phyloP scores from a whole-genome alignment of 2,329 filamentous ascomycete species.

The Cladobotryum mycophilum region DNA sequence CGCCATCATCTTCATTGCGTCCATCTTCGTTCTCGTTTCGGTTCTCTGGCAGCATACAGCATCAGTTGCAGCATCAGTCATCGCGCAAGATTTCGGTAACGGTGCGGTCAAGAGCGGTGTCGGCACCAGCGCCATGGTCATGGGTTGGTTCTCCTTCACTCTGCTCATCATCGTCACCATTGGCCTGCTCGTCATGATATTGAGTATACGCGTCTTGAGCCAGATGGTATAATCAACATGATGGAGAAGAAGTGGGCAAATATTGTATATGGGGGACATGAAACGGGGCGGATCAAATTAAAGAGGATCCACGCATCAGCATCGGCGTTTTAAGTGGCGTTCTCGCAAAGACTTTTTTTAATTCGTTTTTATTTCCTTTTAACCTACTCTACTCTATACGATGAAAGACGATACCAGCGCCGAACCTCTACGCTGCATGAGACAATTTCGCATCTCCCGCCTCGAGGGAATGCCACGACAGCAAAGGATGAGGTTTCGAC shows the following conservation, averaged over 20 bases:
- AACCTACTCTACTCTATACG: no score
- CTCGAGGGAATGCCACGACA: no score
- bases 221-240: slow-evolving; percentile 39
- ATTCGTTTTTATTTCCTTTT: no score
- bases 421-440: no score
- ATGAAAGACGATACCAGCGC: no score
- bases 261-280: background rate
- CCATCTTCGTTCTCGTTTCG: slow-evolving; percentile 66
- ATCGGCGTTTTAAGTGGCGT: slow-evolving; percentile 12
- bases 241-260: background rate
- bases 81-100: slow-evolving; percentile 88
- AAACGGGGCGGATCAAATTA: background rate
- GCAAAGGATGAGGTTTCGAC: no score
- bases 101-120: slow-evolving; percentile 81
- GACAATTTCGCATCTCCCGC: no score
- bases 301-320: no score
- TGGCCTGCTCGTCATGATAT: slow-evolving; percentile 89
- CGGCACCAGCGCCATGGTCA: slow-evolving; percentile 89
- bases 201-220: slow-evolving; percentile 78
- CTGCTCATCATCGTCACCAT: slow-evolving; percentile 93
- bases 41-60: slow-evolving; percentile 91
- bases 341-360: slow-evolving; percentile 2
- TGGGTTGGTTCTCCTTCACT: slow-evolving; percentile 96
- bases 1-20: slow-evolving; percentile 79
- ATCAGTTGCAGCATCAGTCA: slow-evolving; percentile 87